phyloP scores from a whole-genome alignment of 257 asterid genomes.

The Fraxinus pennsylvanica region DNA sequence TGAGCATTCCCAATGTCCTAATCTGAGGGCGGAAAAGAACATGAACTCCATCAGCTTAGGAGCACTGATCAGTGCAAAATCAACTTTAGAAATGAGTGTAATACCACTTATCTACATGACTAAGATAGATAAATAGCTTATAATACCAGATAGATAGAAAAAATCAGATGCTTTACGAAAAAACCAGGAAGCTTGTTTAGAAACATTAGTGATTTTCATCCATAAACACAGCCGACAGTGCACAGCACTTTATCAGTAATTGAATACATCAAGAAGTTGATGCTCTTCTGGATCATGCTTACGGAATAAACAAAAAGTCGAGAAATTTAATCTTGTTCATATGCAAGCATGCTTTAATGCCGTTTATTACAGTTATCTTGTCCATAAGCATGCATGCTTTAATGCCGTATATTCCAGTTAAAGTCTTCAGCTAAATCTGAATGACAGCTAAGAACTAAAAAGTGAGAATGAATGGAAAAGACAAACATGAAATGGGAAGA shows the following conservation, averaged over 20 bases:
- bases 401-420: no score
- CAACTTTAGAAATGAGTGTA: neutral
- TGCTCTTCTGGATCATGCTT: neutral
- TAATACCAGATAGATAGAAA: neutral
- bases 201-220: neutral
- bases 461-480: neutral
- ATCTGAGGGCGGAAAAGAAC: slow-evolving; percentile 53
- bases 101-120: neutral
- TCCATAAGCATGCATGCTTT: no score
- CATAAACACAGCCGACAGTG: neutral
- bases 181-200: slow-evolving; percentile 3
- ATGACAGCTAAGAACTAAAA: neutral
- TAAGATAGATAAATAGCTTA: slow-evolving; percentile 1
- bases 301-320: neutral
- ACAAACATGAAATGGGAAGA: neutral
- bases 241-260: neutral
- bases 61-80: slow-evolving; percentile 2
- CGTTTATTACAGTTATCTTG: no score
- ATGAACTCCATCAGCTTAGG: slow-evolving; percentile 28
- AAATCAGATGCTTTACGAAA: neutral
- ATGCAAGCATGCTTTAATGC: neutral
- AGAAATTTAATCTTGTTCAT: neutral
- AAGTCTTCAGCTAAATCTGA: neutral
- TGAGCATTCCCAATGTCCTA: slow-evolving; percentile 88
- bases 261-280: neutral